Conservation (phyloP, 352 stramenopile genomes). For the Pythium insidiosum region DNA sequence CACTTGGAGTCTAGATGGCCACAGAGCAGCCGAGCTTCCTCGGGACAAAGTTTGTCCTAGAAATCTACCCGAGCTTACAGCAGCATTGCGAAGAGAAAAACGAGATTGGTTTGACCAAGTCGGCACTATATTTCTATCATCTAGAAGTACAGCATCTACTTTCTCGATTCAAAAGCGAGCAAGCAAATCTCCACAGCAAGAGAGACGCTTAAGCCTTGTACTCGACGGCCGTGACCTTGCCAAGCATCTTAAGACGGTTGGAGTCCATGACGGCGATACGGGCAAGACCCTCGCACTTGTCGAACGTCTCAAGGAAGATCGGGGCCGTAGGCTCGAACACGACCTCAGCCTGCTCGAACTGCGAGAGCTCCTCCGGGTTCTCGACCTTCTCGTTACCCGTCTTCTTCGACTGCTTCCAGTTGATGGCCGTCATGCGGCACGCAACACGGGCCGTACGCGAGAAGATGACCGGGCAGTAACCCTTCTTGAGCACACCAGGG, state of each 20-base stretch:
- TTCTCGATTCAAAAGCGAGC: too few species aligned
- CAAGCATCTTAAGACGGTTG: slow-evolving; percentile 80
- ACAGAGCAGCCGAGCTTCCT: too few species aligned
- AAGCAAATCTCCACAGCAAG: too few species aligned
- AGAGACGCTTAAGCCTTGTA: slow-evolving; percentile 37
- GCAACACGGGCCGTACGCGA: slow-evolving; percentile 77
- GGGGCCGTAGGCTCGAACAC: slow-evolving; percentile 60
- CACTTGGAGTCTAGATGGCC: too few species aligned
- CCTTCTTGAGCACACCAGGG: slow-evolving; percentile 65
- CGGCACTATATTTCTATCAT: too few species aligned
- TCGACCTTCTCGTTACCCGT: slow-evolving; percentile 72
- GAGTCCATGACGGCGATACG: slow-evolving; percentile 84
- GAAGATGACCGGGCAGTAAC: slow-evolving; percentile 69
- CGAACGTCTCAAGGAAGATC: slow-evolving; percentile 74
- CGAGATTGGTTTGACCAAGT: too few species aligned
- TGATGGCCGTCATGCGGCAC: slow-evolving; percentile 75
- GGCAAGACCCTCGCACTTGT: slow-evolving; percentile 58
- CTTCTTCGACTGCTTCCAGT: slow-evolving; percentile 83
- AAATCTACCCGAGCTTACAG: too few species aligned
- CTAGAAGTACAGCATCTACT: too few species aligned
- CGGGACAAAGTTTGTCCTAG: too few species aligned
- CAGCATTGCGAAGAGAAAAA: too few species aligned
- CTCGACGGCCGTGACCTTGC: slow-evolving; percentile 49
- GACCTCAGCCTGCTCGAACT: slow-evolving; percentile 73
- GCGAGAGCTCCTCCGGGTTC: slow-evolving; percentile 57